Evolutionary conservation across 2,329 filamentous ascomycete species (phyloP), one percentile per base, ranked within the genome.

Genomic region (Diplodia corticola): DNA sequence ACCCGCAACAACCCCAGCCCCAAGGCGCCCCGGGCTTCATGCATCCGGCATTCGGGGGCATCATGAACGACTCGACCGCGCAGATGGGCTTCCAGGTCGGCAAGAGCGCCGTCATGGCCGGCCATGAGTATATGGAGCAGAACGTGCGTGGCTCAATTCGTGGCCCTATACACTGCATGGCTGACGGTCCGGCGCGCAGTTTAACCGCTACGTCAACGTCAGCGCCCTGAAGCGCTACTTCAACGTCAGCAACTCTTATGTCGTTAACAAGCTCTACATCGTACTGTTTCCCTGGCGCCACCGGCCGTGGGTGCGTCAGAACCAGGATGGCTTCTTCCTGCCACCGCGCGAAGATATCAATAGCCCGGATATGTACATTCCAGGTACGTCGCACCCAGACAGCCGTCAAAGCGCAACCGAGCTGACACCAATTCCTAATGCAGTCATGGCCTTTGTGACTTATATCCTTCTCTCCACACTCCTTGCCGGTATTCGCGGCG

Each of bases 351-450:
- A 99, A 78, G 95, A 99, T 76, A 84, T 98, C 79, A 99, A 99
- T 80, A 96, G 92, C 70, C 95, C 96, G 17, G 95, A 99, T 80
- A 98, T 99, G 93, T 99, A 99, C 81, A 99, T 99, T 73, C 93
- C 93, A 17, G 77, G 69, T 71, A 67, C 48, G 67, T 50, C 48
- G 51, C 28, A 26, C 37, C 46, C 55, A 24, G n/a, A 9, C 53
- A 35, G 33, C n/a, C 37, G 49, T 12, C 13, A n/a, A 51, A 30
- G 40, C 30, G 46, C 57, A 46, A 24, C 48, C 44, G 4, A 13
- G 24, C 44, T 61, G 22, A 61, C 40, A 7, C 26, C 5, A 22
- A 12, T 26, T 26, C 17, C 22, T 37, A 6, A 20, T 37, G 13
- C 61, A 75, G 90, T 96, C 74, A 99, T 99, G 95, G 94, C 95